phyloP scores from a whole-genome alignment of 202 grass and related monocot genomes.

The Miscanthus sacchariflorus region DNA sequence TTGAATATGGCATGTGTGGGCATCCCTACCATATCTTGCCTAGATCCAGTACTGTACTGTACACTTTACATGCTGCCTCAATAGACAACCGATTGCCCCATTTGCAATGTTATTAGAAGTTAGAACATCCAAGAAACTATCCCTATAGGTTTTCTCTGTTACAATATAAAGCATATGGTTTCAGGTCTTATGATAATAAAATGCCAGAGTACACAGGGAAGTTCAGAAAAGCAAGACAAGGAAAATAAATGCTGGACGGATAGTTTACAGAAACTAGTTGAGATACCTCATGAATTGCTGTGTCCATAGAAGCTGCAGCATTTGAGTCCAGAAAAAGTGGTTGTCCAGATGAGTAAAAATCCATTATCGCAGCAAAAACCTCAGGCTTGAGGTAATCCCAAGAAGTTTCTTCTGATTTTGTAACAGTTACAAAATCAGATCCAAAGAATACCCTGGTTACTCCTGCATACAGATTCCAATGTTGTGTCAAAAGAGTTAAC shows the following conservation, averaged over 20 bases:
- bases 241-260: background rate
- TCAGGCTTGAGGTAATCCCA: slow-evolving; percentile 96
- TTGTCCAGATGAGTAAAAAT: slow-evolving; percentile 95
- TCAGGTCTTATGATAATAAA: background rate
- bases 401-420: slow-evolving; percentile 89
- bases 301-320: slow-evolving; percentile 80
- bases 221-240: background rate
- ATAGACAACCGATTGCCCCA: background rate
- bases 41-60: slow-evolving; percentile 10
- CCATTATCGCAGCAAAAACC: slow-evolving; percentile 94
- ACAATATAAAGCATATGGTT: background rate
- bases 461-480: slow-evolving; percentile 57
- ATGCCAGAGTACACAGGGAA: background rate
- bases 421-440: slow-evolving; percentile 97
- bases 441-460: slow-evolving; percentile 94
- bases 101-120: background rate
- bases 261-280: slow-evolving; percentile 10
- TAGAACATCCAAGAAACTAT: background rate
- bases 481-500: slow-evolving; percentile 3
- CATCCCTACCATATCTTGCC: slow-evolving; percentile 11
- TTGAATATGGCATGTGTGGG: background rate
- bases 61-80: background rate
- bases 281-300: slow-evolving; percentile 90
- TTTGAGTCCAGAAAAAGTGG: slow-evolving; percentile 83
- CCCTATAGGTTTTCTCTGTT: background rate